Percentiles rank a stretch among this genome's conserved stretches.
phyloP scores from a whole-genome alignment of 2,329 filamentous ascomycete species.

The Xylaria hypoxylon region DNA sequence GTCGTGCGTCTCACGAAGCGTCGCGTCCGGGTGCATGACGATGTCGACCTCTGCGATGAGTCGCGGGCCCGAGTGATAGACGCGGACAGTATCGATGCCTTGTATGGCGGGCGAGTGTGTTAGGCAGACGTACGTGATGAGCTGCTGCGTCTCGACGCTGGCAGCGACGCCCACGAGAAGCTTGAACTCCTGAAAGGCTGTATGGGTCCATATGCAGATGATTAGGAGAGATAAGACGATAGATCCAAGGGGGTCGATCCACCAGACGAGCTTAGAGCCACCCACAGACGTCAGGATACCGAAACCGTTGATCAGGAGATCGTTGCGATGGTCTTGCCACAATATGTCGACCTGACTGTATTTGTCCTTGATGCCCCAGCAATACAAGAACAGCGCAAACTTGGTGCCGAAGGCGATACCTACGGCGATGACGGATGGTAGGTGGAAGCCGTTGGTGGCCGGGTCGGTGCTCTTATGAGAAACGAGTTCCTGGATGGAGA shows the following conservation, averaged over 20 bases:
- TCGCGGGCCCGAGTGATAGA: constrained; percentile 89
- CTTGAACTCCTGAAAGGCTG: constrained; percentile 89
- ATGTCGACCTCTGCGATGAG: constrained; percentile 96
- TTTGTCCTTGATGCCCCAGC: constrained; percentile 88
- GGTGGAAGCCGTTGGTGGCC: constrained; percentile 74
- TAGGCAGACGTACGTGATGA: constrained; percentile 96
- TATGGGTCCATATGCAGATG: constrained; percentile 82
- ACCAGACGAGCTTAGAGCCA: constrained; percentile 89
- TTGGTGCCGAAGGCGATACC: constrained; percentile 87
- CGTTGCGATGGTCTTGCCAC: constrained; percentile 97
- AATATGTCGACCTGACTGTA: constrained; percentile 93
- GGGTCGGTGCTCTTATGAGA: constrained; percentile 57
- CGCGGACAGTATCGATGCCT: constrained; percentile 93
- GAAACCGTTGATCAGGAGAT: constrained; percentile 95
- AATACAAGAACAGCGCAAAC: constrained; percentile 86
- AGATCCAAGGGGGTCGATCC: constrained; percentile 93
- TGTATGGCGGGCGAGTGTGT: constrained; percentile 86
- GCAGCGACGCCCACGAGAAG: constrained; percentile 91
- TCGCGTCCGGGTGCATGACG: constrained; percentile 84
- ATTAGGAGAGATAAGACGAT: constrained; percentile 85
- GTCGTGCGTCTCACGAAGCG: constrained; percentile 85
- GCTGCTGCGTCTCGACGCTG: constrained; percentile 85
- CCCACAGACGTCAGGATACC: constrained; percentile 92
- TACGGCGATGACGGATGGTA: constrained; percentile 88
- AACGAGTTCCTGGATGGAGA: constrained; percentile 79